Conservation (phyloP, 208 protist genomes). For the Leishmania mexicana region DNA sequence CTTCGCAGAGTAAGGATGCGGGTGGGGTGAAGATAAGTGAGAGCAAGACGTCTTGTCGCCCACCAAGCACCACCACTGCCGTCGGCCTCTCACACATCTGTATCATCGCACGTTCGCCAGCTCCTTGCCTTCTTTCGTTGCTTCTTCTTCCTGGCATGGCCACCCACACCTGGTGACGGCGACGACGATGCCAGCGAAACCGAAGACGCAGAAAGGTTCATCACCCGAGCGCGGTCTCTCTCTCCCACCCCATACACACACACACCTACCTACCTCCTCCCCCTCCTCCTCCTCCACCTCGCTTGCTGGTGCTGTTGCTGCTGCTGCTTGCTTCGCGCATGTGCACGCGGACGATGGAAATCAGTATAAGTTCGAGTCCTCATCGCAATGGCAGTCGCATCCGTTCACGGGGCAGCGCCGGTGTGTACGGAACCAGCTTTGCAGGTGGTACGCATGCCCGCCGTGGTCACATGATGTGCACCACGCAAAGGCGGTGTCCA, state of each 20-base stretch:
- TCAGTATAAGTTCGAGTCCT: constrained; percentile 49
- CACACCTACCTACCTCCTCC: neutral
- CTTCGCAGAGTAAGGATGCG: neutral
- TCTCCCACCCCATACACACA: neutral
- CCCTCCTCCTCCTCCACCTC: neutral
- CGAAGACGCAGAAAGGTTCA: neutral
- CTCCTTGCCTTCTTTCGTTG: neutral
- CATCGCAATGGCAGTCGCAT: constrained; percentile 81
- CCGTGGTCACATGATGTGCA: constrained; percentile 84
- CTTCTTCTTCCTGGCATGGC: neutral
- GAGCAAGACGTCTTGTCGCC: neutral
- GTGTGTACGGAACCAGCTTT: constrained; percentile 80
- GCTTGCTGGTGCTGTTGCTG: neutral
- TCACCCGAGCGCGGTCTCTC: neutral
- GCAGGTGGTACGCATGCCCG: constrained; percentile 80
- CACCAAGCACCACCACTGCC: neutral
- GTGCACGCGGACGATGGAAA: neutral
- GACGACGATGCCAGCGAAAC: neutral
- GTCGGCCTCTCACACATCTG: neutral
- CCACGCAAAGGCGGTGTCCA: constrained; percentile 56
- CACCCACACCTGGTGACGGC: neutral
- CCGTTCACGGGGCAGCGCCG: constrained; percentile 68
- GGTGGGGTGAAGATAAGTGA: neutral
- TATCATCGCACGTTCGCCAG: neutral
- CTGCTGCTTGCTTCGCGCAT: neutral